Base-by-base conservation (phyloP, 1,139 yeast genomes). In the Yamadazyma siamensis region DNA sequence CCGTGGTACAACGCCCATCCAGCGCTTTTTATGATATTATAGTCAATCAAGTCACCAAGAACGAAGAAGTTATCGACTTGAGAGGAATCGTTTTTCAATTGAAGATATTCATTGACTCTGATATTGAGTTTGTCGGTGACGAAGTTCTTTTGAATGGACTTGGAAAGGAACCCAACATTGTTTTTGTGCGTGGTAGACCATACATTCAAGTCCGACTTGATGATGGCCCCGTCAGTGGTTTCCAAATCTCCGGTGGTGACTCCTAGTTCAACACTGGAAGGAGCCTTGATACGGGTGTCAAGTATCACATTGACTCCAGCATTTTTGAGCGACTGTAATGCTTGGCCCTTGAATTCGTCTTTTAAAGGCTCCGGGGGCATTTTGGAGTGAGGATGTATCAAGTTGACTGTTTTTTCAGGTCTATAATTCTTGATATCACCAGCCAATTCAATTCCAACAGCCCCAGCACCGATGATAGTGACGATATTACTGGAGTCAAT, bases 1-100 rank as follows among this genome's bases (percentile, higher is more conserved):
- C 72, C 73, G 61, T 61, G 64, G 40, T 61, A 65, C 48, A 64
- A 54, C 4, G 72, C 73, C 73, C 73, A 67, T 0, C 73, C 73
- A 1, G 73, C 73, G 25, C 66, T 60, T 44, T 67, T 67, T 33
- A 67, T 61, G 30, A 65, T 61, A 15, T 66, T 62, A 15, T 59
- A 41, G 23, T 63, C 68, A 4, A 62, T 66, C 41, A 66, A 50
- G 41, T 67, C 72, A 3, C 74, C 74, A 19, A 64, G 36, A 11
- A 52, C 66, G 36, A 66, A 67, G 34, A 65, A 50, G 31, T 63
- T 52, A 4, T 43, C 46, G 10, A 52, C 34, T 2, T 26, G 25
- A 7, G 36, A 34, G 3, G 12, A 17, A 3, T 38, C 43, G 35
- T 44, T 44, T 12, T 45, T 31, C 22, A 66, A 46, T 36, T 67